Evolutionary conservation across 306 rosid species (phyloP), one percentile per base, ranked within the genome.

Genomic region (Sicyos baderoa): DNA sequence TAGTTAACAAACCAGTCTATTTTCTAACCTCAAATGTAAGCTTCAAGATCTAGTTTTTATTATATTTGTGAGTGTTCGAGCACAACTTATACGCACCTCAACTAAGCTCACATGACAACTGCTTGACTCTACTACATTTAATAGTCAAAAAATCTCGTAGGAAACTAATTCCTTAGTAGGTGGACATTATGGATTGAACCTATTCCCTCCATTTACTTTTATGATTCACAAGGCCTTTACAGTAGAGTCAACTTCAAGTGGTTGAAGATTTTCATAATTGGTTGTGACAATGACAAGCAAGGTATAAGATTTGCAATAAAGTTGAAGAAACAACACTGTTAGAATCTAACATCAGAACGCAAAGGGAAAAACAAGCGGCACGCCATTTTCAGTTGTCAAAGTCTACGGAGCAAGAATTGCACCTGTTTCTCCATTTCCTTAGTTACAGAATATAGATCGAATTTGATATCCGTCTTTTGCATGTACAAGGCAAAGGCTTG

Each of bases 341-440:
- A 19, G 25, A 64, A 42, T 40, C 70, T 42, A 64, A 42, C 35
- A 19, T 21, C 70, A 64, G 3, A 44, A 44, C 53, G 7, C 16
- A n/a, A 64, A 64, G 32, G 27, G 17, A 64, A 35, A 44, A 64
- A 12, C 35, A 12, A 35, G 50, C 40, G 40, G 71, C 40, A 51
- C 37, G 11, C 3, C 19, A 21, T 69, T 50, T 50, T 51, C 18
- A 22, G n/a, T 25, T 57, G 22, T 0, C 35, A 65, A 69, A 73
- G 54, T 61, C 68, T 67, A 73, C 51, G 0, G 2, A 72, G 19
- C 68, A 59, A 72, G 42, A 63, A 72, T 60, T 60, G 54, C 61
- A 90, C 99, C 97, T 90, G 99, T 76, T 76, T 93, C 84, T 93
- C 97, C 86, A 93, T 93, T 82, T 93, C 99, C 82, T 84, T 90